Conservation (phyloP, 2,329 filamentous ascomycete genomes). For the Xylariaceae sp. region DNA sequence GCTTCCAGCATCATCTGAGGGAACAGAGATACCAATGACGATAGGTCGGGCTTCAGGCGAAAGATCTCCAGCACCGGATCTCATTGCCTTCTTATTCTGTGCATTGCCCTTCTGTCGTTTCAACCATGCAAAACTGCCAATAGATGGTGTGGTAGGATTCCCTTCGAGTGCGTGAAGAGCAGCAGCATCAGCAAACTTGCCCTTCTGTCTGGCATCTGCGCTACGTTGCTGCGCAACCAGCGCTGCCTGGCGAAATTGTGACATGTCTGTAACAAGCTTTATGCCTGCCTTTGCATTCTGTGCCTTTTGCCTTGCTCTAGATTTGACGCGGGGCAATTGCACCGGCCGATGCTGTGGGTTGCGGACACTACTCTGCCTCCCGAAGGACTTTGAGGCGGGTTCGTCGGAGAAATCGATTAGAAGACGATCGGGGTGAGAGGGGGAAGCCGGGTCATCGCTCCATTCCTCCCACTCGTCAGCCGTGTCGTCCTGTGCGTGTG, state of each 20-base stretch:
- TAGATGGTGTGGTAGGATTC: constrained; percentile 49
- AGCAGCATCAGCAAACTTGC: constrained; percentile 57
- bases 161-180: constrained; percentile 60
- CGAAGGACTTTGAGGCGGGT: constrained; percentile 13
- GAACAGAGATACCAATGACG: constrained; percentile 67
- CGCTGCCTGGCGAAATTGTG: constrained; percentile 47
- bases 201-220: constrained; percentile 25
- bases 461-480: constrained; percentile 35
- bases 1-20: constrained; percentile 47
- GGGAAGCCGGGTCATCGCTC: constrained; percentile 22
- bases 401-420: constrained; percentile 26
- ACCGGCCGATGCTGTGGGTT: constrained; percentile 30
- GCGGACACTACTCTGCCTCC: constrained; percentile 15
- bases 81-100: constrained; percentile 21
- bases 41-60: constrained; percentile 71
- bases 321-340: constrained; percentile 50
- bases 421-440: constrained; percentile 17
- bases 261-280: constrained; percentile 68
- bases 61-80: constrained; percentile 36
- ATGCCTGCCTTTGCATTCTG: constrained; percentile 63
- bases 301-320: constrained; percentile 58
- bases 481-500: constrained; percentile 18
- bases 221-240: constrained; percentile 35
- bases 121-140: constrained; percentile 59
- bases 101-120: constrained; percentile 37